Percentiles rank a stretch among this genome's conserved stretches.
phyloP scores from a whole-genome alignment of 345 rosid genomes.

The Gossypium sturtianum region DNA sequence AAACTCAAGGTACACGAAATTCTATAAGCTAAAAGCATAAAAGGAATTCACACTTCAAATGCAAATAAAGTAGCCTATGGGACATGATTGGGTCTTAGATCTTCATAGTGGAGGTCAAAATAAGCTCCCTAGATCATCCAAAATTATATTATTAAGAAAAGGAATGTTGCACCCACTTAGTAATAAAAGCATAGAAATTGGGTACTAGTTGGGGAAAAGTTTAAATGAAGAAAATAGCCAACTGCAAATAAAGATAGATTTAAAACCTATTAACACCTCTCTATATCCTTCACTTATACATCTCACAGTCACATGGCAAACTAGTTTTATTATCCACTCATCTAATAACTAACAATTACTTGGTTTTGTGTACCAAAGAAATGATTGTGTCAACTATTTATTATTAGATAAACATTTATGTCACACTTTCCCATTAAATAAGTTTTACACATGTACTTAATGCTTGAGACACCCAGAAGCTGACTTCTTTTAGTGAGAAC shows the following conservation, averaged over 20 bases:
- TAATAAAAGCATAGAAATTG: neutral
- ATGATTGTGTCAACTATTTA: no score
- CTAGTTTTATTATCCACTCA: no score
- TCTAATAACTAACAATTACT: no score
- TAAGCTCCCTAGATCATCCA: neutral
- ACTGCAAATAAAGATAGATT: no score
- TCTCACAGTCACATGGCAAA: no score
- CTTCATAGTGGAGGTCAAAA: neutral
- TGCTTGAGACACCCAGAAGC: neutral
- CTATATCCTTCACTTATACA: no score
- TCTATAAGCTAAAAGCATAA: neutral
- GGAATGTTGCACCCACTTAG: neutral
- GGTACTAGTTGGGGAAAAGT: neutral
- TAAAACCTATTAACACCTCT: no score
- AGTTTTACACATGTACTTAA: neutral
- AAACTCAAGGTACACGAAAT: neutral
- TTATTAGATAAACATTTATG: neutral
- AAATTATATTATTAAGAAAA: neutral
- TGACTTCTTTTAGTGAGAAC: neutral
- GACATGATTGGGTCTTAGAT: neutral
- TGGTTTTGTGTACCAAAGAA: no score
- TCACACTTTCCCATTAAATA: neutral
- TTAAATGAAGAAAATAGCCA: neutral
- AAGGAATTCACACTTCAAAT: neutral
- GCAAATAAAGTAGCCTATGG: neutral